These are phyloP conservation scores for Cordyceps farinosa DNA, from an alignment of 2,329 filamentous ascomycete genomes.

Conservation along the genomic window DNA sequence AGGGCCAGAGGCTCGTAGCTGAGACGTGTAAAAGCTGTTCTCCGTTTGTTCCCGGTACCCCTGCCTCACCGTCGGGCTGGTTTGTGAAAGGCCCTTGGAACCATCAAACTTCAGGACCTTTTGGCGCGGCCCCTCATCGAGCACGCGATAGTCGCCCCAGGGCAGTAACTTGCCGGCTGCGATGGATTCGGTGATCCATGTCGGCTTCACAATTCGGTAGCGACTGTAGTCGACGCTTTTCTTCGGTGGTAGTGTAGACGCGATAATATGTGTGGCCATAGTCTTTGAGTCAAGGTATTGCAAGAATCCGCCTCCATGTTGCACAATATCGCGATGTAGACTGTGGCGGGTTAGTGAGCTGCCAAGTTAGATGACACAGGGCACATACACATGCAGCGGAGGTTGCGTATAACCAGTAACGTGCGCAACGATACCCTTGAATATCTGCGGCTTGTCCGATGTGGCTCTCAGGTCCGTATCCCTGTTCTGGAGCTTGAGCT, in stretches of 20 bases:
- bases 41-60: conserved; percentile 81
- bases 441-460: conserved; percentile 73
- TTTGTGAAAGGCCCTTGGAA: conserved; percentile 64
- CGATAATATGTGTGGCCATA: conserved; percentile 92
- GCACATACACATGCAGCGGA: conserved; percentile 67
- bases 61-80: conserved; percentile 51
- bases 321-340: conserved; percentile 81
- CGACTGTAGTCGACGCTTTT: conserved; percentile 83
- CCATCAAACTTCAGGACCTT: conserved; percentile 64
- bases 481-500: conserved; percentile 93
- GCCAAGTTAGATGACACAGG: no score
- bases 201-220: conserved; percentile 90
- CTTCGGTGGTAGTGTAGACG: conserved; percentile 84
- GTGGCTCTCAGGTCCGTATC: conserved; percentile 75
- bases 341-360: conserved; percentile 26
- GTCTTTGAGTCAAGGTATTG: conserved; percentile 96
- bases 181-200: conserved; percentile 91
- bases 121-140: conserved; percentile 81
- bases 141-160: conserved; percentile 79
- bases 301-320: conserved; percentile 89
- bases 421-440: conserved; percentile 85
- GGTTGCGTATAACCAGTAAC: conserved; percentile 97
- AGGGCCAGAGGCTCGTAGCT: conserved; percentile 49
- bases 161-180: conserved; percentile 74
- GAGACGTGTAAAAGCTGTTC: conserved; percentile 75